Conservation (phyloP, 208 protist genomes). For the Crithidia fasciculata region DNA sequence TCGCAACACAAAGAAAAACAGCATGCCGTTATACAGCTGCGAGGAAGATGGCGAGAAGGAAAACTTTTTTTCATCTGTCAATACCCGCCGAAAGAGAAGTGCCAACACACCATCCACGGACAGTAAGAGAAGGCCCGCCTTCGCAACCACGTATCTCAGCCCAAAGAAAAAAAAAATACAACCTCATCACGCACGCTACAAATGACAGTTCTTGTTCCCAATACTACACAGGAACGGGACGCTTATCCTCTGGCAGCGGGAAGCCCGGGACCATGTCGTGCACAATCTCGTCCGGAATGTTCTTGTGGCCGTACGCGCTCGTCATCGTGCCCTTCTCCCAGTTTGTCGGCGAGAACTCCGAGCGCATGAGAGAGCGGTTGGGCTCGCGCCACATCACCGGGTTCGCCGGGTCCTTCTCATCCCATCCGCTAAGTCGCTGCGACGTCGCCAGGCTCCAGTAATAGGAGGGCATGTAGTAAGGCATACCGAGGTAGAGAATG, state of each 20-base stretch:
- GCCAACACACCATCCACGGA: too few species aligned
- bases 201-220: neutral
- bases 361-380: slow-evolving; percentile 89
- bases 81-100: too few species aligned
- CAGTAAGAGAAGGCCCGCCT: too few species aligned
- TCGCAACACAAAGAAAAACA: too few species aligned
- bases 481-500: slow-evolving; percentile 78
- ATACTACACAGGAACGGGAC: slow-evolving; percentile 39
- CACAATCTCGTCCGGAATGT: slow-evolving; percentile 86
- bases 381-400: slow-evolving; percentile 89
- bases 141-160: too few species aligned
- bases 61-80: too few species aligned
- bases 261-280: slow-evolving; percentile 89
- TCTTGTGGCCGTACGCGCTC: slow-evolving; percentile 84
- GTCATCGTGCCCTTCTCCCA: slow-evolving; percentile 90
- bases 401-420: slow-evolving; percentile 88
- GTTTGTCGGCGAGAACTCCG: slow-evolving; percentile 89
- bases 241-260: slow-evolving; percentile 89
- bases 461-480: slow-evolving; percentile 78
- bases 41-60: too few species aligned
- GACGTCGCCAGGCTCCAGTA: slow-evolving; percentile 89
- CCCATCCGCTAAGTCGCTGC: slow-evolving; percentile 88
- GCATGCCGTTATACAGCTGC: too few species aligned
- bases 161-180: neutral
- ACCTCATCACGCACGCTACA: neutral